Percentiles rank a stretch among this genome's conserved stretches.
Evolutionary conservation across 176 grass and related monocot genomes (phyloP).

Genomic region (Luzula sylvatica): DNA sequence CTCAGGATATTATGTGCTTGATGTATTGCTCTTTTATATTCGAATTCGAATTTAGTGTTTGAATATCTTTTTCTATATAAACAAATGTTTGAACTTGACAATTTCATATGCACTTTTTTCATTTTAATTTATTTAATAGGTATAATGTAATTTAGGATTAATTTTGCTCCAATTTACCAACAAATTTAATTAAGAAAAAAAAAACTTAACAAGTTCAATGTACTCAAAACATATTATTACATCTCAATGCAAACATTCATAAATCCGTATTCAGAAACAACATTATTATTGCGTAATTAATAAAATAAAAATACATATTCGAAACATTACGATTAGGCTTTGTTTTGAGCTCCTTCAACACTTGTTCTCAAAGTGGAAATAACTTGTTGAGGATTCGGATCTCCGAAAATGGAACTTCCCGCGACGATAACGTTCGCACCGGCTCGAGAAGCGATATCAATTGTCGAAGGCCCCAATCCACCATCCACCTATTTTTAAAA

Average conservation of each 20-base stretch:
- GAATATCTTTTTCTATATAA: not conserved
- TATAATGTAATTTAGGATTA: too few relatives aligned
- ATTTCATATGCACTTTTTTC: too few relatives aligned
- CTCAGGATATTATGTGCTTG: not conserved
- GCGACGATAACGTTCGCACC: conserved; percentile 98
- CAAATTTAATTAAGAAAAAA: too few relatives aligned
- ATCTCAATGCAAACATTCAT: too few relatives aligned
- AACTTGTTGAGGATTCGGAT: conserved; percentile 44
- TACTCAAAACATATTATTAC: too few relatives aligned
- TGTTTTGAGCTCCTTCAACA: conserved; percentile 38
- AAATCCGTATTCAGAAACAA: too few relatives aligned
- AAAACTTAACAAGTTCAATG: too few relatives aligned
- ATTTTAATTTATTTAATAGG: too few relatives aligned
- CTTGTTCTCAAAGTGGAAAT: conserved; percentile 73
- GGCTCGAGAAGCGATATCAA: conserved; percentile 50
- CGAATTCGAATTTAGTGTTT: not conserved
- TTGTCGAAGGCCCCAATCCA: conserved; percentile 85
- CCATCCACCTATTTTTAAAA: conserved; percentile 68
- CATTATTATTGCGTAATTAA: not conserved
- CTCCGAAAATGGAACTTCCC: conserved; percentile 84
- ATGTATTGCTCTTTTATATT: not conserved
- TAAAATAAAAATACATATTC: not conserved
- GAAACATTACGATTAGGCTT: conserved; percentile 25
- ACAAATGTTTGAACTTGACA: too few relatives aligned
- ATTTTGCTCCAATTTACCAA: too few relatives aligned